Conservation (phyloP, 192 early-diverging fungal genomes). For the Linnemannia schmuckeri region DNA sequence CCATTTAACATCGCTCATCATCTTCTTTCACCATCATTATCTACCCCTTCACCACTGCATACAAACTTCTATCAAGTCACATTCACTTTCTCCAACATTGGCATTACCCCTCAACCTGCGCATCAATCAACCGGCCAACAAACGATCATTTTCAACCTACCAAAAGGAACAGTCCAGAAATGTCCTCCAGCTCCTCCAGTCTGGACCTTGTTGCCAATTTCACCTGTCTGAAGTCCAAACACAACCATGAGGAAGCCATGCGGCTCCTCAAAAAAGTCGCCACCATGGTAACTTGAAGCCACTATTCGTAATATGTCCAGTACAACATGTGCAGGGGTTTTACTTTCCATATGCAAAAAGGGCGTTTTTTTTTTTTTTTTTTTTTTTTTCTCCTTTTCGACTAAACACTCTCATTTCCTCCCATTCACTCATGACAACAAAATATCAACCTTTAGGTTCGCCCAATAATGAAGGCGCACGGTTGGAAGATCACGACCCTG, state of each 20-base stretch:
- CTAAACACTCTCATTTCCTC: too few relatives aligned
- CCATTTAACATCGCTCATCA: neutral
- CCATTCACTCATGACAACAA: too few relatives aligned
- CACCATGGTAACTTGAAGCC: slow-evolving; percentile 40
- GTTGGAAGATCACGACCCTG: slow-evolving; percentile 68
- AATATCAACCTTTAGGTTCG: slow-evolving; percentile 58
- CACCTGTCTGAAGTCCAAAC: slow-evolving; percentile 41
- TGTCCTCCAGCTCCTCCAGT: slow-evolving; percentile 4
- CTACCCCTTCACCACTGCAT: neutral
- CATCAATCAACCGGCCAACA: neutral
- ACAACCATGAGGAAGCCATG: slow-evolving; percentile 61
- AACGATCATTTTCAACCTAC: neutral
- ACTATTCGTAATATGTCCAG: too few relatives aligned
- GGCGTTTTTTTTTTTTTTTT: neutral
- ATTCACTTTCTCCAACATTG: neutral
- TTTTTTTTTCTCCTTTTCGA: too few relatives aligned
- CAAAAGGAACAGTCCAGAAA: neutral
- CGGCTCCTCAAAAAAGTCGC: slow-evolving; percentile 56
- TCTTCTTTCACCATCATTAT: neutral
- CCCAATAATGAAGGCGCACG: slow-evolving; percentile 77
- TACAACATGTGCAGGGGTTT: too few relatives aligned
- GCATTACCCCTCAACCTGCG: neutral
- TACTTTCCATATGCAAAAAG: too few relatives aligned
- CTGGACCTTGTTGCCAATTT: slow-evolving; percentile 29
- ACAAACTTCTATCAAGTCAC: neutral